These are phyloP conservation scores for Barnettozyma sucrosica DNA, from an alignment of 805 yeast species.

Conservation along the genomic window DNA sequence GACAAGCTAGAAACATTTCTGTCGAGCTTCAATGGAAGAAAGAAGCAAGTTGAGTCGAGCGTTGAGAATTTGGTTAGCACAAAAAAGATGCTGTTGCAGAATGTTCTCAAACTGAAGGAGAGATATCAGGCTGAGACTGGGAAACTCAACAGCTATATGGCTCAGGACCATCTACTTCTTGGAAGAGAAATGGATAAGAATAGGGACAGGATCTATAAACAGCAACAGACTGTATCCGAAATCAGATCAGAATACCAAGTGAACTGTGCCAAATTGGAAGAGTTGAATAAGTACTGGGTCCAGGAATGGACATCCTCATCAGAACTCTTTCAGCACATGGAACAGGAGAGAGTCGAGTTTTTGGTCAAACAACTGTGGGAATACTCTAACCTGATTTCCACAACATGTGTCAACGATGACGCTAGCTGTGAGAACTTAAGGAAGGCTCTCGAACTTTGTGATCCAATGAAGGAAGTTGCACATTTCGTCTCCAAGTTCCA, in stretches of 20 bases:
- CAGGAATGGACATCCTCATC: conserved; percentile 67
- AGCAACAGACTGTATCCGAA: conserved; percentile 35
- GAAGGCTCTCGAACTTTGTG: conserved; percentile 59
- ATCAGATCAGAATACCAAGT: conserved; percentile 53
- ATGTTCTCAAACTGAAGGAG: conserved; percentile 35
- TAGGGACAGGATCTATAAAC: conserved; percentile 48
- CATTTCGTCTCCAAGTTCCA: conserved; percentile 48
- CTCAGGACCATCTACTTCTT: conserved; percentile 62
- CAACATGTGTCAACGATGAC: conserved; percentile 74
- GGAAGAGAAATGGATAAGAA: conserved; percentile 66
- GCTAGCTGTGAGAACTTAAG: conserved; percentile 70
- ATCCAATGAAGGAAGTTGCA: conserved; percentile 51
- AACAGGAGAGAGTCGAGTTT: conserved; percentile 65
- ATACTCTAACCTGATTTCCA: conserved; percentile 66
- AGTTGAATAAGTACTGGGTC: conserved; percentile 57
- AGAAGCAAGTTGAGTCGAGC: conserved; percentile 51
- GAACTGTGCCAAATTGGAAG: conserved; percentile 46
- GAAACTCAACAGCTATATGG: conserved; percentile 50
- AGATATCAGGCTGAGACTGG: conserved; percentile 54
- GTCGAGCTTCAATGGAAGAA: conserved; percentile 44
- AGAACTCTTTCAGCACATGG: conserved; percentile 58
- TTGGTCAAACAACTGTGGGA: conserved; percentile 72
- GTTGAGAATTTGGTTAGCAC: conserved; percentile 49
- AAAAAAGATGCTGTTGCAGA: conserved; percentile 33
- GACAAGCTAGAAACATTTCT: conserved; percentile 50